A percentile compares a stretch with the other conserved stretches of the same genome.
These are phyloP conservation scores for Anthracocystis walkeri DNA, from an alignment of 1,284 basidiomycete species.

Conservation along the genomic window DNA sequence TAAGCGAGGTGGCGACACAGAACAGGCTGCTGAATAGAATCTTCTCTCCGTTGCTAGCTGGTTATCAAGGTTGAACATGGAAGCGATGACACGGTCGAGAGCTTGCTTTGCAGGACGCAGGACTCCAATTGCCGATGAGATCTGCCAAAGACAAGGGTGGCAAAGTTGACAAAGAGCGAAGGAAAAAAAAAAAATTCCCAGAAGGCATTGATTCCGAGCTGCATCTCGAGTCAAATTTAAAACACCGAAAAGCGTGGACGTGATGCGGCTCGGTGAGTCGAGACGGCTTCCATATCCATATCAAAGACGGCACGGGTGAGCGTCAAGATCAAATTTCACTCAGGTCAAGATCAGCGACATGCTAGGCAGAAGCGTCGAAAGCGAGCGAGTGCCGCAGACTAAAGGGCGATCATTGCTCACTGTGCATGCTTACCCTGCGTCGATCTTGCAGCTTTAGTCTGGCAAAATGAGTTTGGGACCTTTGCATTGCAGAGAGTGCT, in stretches of 20 bases:
- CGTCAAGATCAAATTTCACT: not conserved
- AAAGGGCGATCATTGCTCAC: no score
- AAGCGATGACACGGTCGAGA: no score
- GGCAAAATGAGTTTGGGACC: no score
- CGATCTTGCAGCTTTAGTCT: no score
- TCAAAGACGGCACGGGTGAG: not conserved
- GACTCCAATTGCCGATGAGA: not conserved
- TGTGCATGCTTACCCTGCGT: no score
- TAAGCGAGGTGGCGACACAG: constrained; percentile 23
- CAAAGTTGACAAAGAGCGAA: not conserved
- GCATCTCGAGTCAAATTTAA: not conserved
- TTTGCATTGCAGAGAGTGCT: no score
- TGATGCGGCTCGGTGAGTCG: not conserved
- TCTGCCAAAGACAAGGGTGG: not conserved
- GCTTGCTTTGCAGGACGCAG: no score
- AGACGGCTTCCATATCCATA: not conserved
- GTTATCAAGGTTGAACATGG: no score
- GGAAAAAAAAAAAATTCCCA: constrained; percentile 5
- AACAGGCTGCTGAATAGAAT: not conserved
- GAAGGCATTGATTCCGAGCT: not conserved
- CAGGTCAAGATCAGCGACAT: not conserved
- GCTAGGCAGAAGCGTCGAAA: no score
- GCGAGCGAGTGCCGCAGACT: no score
- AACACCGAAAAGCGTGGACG: not conserved
- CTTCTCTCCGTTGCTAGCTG: not conserved